Evolutionary conservation across 108 stramenopile genomes (phyloP).

Genomic region (Bacterosira constricta): DNA sequence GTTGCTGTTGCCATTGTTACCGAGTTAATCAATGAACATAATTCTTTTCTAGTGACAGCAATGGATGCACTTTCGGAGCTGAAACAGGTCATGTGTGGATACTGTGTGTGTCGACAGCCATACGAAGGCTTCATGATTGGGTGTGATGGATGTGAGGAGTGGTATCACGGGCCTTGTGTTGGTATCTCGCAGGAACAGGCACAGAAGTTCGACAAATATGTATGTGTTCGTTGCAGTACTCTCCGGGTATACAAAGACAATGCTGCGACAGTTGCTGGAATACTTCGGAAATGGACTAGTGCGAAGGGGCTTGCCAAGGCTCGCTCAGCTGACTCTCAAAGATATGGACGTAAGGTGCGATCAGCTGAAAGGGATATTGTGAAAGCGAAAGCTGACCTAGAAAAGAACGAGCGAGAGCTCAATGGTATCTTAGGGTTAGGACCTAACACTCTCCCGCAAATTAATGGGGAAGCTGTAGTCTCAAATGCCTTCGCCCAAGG

Average conservation of each 20-base stretch:
- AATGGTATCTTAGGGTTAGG: neutral
- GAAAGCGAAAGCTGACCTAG: conserved; percentile 68
- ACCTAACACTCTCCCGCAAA: neutral
- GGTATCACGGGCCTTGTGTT: conserved; percentile 94
- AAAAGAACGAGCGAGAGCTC: conserved; percentile 46
- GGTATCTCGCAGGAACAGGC: conserved; percentile 77
- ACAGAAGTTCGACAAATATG: conserved; percentile 77
- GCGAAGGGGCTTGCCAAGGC: conserved; percentile 65
- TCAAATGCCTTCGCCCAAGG: neutral
- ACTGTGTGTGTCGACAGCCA: conserved; percentile 90
- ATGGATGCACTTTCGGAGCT: conserved; percentile 70
- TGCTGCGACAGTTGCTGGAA: conserved; percentile 41
- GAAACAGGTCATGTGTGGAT: conserved; percentile 68
- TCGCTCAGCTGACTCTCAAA: conserved; percentile 63
- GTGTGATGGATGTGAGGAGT: conserved; percentile 93
- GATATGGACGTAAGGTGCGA: conserved; percentile 69
- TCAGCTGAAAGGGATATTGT: conserved; percentile 35
- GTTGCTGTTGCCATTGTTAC: conserved; percentile 47
- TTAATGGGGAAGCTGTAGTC: neutral
- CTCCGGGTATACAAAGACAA: conserved; percentile 59
- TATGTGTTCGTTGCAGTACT: conserved; percentile 74
- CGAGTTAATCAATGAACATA: conserved; percentile 70
- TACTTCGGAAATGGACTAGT: conserved; percentile 77
- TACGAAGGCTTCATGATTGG: conserved; percentile 97
- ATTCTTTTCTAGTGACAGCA: conserved; percentile 60